phyloP scores from a whole-genome alignment of 1,284 basidiomycete genomes.

The Sanghuangporus baumii region DNA sequence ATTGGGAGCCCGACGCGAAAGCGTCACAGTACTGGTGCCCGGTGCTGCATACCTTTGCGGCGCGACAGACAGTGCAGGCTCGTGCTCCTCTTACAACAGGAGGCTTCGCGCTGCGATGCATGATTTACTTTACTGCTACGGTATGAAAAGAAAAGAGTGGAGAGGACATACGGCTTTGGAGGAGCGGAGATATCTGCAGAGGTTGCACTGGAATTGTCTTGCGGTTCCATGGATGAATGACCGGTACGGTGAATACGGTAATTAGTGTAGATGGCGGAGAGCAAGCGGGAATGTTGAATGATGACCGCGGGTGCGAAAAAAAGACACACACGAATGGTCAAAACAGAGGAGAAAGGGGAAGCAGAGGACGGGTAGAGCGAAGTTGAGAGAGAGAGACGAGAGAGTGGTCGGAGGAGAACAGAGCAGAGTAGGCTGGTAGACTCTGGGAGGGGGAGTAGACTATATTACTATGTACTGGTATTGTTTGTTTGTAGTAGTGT shows the following conservation, averaged over 20 bases:
- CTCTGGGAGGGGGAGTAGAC: conserved; percentile 73
- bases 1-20: conserved; percentile 15
- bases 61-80: conserved; percentile 76
- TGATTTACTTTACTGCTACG: conserved; percentile 37
- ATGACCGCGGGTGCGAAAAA: neutral
- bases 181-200: neutral
- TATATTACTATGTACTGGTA: conserved; percentile 64
- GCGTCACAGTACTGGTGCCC: neutral
- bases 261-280: conserved; percentile 4
- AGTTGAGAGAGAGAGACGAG: no score
- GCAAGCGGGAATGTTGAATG: neutral
- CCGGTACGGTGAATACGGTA: conserved; percentile 5
- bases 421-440: conserved; percentile 41
- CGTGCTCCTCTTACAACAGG: conserved; percentile 68
- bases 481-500: conserved; percentile 67
- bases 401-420: conserved; percentile 65
- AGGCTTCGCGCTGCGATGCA: conserved; percentile 58
- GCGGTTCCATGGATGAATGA: conserved; percentile 10
- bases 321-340: neutral
- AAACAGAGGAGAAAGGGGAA: neutral
- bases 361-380: conserved; percentile 62
- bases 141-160: conserved; percentile 51
- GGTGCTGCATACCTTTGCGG: conserved; percentile 57
- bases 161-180: conserved; percentile 64
- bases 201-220: conserved; percentile 32